Evolutionary conservation across 768 basidiomycete genomes (phyloP), one percentile per base, ranked within the genome.

Genomic region (Collybia sp.): DNA sequence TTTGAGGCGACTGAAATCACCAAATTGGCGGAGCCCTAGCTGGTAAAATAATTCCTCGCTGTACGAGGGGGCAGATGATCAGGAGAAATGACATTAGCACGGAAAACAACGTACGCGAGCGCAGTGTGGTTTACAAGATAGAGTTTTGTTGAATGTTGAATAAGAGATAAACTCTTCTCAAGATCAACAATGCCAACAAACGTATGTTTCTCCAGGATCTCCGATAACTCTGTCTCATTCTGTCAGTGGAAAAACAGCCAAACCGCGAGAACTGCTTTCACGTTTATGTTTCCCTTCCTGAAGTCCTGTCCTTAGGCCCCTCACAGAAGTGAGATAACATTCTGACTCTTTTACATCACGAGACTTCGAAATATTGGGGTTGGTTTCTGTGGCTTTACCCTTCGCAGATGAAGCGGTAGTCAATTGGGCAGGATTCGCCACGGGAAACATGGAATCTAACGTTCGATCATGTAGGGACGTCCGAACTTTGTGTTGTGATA

Each of bases 21-120:
- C 91, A 57, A 99, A 99, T 61, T 98, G 95, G 13, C 90, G 75
- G 19, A 98, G 66, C 1, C 82, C 91, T 6, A 99, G 76, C 58
- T 99, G 96, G 64, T 96, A 97, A 62, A 98, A 95, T 30, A 96
- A 72, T 54, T 96, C 93, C 57, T 96, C 93, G 0, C 93, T 96
- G 33, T 3, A 50, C 35, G 36, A 39, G 2, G 16, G 17, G 48
- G 12, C 48, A 37, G 37, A 9, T 38, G 12, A 20, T 40, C 25
- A 47, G 42, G 6, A 15, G 5, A 25, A n/a, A 10, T 42, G 25
- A 25, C 25, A 25, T 13, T 8, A 10, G 42, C 38, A 16, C 12
- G 40, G 31, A 20, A 15, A 39, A 34, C 16, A 18, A 78, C 90
- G 43, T 63, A 96, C 92, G 86, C 84, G 32, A 98, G 67, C 3